Evolutionary conservation across 202 grass and related monocot genomes (phyloP).

Genomic region (Schoenoplectus tabernaemontani): DNA sequence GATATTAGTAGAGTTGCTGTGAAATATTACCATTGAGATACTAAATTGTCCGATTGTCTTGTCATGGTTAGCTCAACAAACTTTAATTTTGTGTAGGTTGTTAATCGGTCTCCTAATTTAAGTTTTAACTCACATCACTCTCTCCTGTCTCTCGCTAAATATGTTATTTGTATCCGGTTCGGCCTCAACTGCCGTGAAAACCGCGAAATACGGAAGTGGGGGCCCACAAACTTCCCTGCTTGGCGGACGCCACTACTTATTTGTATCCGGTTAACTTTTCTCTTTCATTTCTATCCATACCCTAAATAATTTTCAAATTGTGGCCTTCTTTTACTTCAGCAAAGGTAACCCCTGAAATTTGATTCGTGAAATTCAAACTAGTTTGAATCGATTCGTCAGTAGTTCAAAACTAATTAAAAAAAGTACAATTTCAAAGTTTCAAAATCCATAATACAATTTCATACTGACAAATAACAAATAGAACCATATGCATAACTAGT

Average conservation of each 20-base stretch:
- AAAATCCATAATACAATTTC: too few relatives aligned
- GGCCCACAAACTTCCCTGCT: conserved; percentile 4
- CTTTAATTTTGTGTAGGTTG: conserved; percentile 5
- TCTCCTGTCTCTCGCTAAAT: too few relatives aligned
- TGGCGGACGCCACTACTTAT: conserved; percentile 31
- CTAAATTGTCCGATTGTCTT: background rate
- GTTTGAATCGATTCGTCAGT: too few relatives aligned
- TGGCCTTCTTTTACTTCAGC: too few relatives aligned
- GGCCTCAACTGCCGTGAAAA: background rate
- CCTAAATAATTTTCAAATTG: too few relatives aligned
- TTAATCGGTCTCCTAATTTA: conserved; percentile 26
- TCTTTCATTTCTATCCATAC: background rate
- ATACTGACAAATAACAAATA: too few relatives aligned
- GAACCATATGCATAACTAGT: too few relatives aligned
- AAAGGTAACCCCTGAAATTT: too few relatives aligned
- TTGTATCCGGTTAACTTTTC: conserved; percentile 27
- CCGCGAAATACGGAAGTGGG: background rate
- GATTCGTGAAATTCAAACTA: too few relatives aligned
- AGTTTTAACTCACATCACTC: too few relatives aligned
- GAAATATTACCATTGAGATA: conserved; percentile 18
- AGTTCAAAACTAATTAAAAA: too few relatives aligned
- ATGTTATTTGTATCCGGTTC: background rate
- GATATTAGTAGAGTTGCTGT: background rate
- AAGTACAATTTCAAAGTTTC: too few relatives aligned
- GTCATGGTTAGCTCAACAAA: conserved; percentile 28